Evolutionary conservation across 169 alveolate species (phyloP).

Genomic region (Ichthyophthirius multifiliis): DNA sequence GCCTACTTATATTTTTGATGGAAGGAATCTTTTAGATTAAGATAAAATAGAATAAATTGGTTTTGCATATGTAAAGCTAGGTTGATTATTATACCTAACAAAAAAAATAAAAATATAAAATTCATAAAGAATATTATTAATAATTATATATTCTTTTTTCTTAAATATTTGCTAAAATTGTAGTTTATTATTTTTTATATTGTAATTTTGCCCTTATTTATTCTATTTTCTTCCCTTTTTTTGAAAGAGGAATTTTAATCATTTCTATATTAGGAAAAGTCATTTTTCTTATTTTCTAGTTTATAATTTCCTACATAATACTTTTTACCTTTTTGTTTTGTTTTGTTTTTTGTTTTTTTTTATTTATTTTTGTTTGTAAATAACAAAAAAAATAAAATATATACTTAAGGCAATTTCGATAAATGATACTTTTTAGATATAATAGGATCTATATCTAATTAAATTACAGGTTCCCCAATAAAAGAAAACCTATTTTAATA

Average conservation of each 20-base stretch:
- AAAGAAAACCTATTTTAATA: neutral
- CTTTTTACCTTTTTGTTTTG: neutral
- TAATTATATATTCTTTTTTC: no score
- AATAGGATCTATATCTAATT: neutral
- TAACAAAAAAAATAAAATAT: no score
- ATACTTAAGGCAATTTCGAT: neutral
- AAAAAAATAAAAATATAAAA: no score
- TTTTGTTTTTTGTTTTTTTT: neutral
- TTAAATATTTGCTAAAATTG: no score
- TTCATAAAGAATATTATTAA: no score
- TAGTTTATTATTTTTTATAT: no score
- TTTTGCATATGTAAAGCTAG: constrained; percentile 24
- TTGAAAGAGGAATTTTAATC: no score
- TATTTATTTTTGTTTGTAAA: neutral
- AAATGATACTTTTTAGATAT: neutral
- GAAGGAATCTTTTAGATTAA: constrained; percentile 79
- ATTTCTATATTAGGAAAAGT: constrained; percentile 1
- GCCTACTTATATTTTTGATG: constrained; percentile 85
- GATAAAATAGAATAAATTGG: constrained; percentile 49
- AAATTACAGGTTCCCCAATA: neutral
- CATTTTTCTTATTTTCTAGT: neutral
- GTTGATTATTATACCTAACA: no score
- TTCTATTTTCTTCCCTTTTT: no score
- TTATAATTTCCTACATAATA: neutral
- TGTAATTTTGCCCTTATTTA: no score